phyloP scores from a whole-genome alignment of 2,329 filamentous ascomycete species.

The Aspergillus intermedius region DNA sequence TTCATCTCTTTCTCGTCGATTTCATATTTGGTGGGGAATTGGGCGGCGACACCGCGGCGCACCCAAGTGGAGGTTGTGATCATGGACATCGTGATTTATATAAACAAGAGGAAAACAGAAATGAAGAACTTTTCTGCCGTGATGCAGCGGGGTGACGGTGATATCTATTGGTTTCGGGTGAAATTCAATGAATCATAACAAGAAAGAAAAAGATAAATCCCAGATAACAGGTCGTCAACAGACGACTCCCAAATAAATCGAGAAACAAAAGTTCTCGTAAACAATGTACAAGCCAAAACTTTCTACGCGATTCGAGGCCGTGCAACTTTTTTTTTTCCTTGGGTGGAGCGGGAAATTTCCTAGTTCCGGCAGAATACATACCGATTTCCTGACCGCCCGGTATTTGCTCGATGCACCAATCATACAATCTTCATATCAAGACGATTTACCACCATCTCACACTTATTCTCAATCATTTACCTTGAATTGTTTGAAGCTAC shows the following conservation, averaged over 20 bases:
- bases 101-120: neutral
- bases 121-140: neutral
- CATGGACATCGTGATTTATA: slow-evolving; percentile 49
- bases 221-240: neutral
- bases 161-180: neutral
- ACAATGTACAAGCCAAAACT: neutral
- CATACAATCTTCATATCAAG: neutral
- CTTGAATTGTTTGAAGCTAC: slow-evolving; percentile 2
- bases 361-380: slow-evolving; percentile 27
- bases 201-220: neutral
- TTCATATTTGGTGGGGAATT: slow-evolving; percentile 67
- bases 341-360: slow-evolving; percentile 9
- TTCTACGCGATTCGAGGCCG: slow-evolving; percentile 5
- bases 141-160: neutral
- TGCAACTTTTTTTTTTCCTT: slow-evolving; percentile 16
- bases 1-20: slow-evolving; percentile 70
- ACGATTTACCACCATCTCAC: too few relatives aligned
- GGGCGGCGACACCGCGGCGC: slow-evolving; percentile 67
- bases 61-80: slow-evolving; percentile 72
- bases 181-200: neutral
- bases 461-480: neutral
- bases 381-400: slow-evolving; percentile 21
- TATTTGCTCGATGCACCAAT: slow-evolving; percentile 9
- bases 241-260: neutral
- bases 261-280: too few relatives aligned